A percentile compares a stretch with the other conserved stretches of the same genome.
These are phyloP conservation scores for Arabidopsis lyrata DNA, from an alignment of 441 rosid species.

Conservation along the genomic window DNA sequence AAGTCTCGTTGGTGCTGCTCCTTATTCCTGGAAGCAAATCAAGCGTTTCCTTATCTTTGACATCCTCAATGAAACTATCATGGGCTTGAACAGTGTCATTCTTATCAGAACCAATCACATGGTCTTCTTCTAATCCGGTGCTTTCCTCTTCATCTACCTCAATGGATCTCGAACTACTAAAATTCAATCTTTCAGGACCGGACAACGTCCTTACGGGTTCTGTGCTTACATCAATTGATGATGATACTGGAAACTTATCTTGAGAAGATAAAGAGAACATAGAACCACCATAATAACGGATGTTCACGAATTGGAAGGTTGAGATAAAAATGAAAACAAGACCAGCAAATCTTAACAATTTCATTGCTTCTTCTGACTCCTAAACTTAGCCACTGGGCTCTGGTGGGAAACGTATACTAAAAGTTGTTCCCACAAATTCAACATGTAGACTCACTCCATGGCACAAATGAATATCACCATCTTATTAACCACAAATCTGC, in stretches of 20 bases:
- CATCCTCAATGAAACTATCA: conserved; percentile 31
- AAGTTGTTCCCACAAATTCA: conserved; percentile 14
- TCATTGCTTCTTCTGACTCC: conserved; percentile 44
- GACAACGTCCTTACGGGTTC: conserved; percentile 20
- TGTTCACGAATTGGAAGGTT: conserved; percentile 54
- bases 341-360: conserved; percentile 48
- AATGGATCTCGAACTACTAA: conserved; percentile 40
- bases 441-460: conserved; percentile 19
- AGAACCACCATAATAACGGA: conserved; percentile 50
- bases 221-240: conserved; percentile 35
- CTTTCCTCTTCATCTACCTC: conserved; percentile 35
- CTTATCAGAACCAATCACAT: conserved; percentile 28
- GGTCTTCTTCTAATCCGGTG: conserved; percentile 36
- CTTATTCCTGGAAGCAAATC: conserved; percentile 28
- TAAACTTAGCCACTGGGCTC: conserved; percentile 2
- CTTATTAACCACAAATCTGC: conserved; percentile 25
- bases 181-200: conserved; percentile 5
- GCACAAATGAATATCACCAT: conserved; percentile 3
- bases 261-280: conserved; percentile 48
- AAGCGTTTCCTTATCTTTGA: conserved; percentile 34
- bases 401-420: conserved; percentile 4
- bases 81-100: conserved; percentile 23
- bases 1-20: conserved; percentile 24
- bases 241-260: conserved; percentile 33
- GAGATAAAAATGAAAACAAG: conserved; percentile 45